A percentile compares a stretch with the other conserved stretches of the same genome.
Conservation (phyloP, 176 grass and related monocot genomes). For the Cymbopogon citratus region DNA sequence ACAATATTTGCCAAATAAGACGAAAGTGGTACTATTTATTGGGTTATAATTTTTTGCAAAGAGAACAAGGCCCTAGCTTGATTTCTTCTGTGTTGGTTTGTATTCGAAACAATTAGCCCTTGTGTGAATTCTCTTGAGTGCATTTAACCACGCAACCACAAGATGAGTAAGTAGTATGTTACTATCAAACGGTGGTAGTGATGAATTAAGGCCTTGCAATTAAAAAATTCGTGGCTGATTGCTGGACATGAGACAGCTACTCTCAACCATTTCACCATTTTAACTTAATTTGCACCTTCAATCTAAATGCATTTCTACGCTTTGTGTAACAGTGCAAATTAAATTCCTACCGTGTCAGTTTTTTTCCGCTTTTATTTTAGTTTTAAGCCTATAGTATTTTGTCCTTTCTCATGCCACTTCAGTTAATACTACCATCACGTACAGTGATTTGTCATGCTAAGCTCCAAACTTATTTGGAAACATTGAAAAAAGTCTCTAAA, state of each 20-base stretch:
- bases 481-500: background rate
- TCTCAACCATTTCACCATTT: background rate
- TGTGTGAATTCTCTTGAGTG: background rate
- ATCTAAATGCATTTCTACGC: background rate
- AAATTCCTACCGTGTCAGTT: background rate
- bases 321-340: background rate
- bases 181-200: background rate
- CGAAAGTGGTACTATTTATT: no score
- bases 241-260: background rate
- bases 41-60: no score
- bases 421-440: no score
- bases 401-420: background rate
- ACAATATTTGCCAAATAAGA: no score
- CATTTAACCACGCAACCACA: background rate
- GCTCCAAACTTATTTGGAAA: background rate
- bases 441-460: background rate
- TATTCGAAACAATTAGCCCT: background rate
- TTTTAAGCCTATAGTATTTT: no score
- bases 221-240: background rate
- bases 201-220: background rate
- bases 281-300: background rate
- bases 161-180: background rate
- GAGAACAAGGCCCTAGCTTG: no score
- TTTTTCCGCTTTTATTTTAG: background rate
- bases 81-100: background rate